Evolutionary conservation across 768 basidiomycete genomes (phyloP), one percentile per base, ranked within the genome.

Genomic region (Psilocybe subaeruginosa): DNA sequence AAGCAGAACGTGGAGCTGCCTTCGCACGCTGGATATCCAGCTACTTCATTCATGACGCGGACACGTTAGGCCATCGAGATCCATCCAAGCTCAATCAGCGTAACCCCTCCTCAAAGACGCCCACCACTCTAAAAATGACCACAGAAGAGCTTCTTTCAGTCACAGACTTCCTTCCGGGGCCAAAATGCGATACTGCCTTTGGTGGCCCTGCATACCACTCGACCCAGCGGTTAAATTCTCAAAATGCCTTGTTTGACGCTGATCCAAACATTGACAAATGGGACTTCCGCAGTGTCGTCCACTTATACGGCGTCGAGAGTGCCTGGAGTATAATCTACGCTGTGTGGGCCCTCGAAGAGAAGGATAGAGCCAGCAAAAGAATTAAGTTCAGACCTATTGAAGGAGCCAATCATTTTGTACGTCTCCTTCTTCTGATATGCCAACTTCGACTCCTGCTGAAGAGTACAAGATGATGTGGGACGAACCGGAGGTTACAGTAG

Each of bases 321-420:
- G 12, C 46, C 8, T 60, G 59, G 59, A 55, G 19, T 9, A 55
- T 60, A 2, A 48, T 60, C 17, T 30, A 60, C n/a, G 19, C 59
- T 1, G 45, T 12, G 1, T 60, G 59, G 59, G 53, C 33, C 4
- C n/a, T 55, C 3, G 45, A 54, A 35, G 59, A 60, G 27, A 27
- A 23, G 41, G 59, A 41, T 3, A 19, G 11, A 35, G 29, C 17
- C 6, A 33, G 35, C 19, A 8, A 16, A 27, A 7, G 17, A 3
- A 37, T 60, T 16, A 23, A 19, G 4, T 54, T 47, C 23, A 48
- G 23, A 29, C 11, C 31, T 12, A 37, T 54, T 27, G 19, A 54
- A 29, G 59, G 59, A n/a, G 59, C 33, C n/a, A 60, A 60, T 39
- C 59, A 60, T 39, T 54, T 60, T 11, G 59, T 60, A 23, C 5